Evolutionary conservation across 1,284 basidiomycete species (phyloP), one percentile per base, ranked within the genome.

Genomic region (Austropuccinia psidii): DNA sequence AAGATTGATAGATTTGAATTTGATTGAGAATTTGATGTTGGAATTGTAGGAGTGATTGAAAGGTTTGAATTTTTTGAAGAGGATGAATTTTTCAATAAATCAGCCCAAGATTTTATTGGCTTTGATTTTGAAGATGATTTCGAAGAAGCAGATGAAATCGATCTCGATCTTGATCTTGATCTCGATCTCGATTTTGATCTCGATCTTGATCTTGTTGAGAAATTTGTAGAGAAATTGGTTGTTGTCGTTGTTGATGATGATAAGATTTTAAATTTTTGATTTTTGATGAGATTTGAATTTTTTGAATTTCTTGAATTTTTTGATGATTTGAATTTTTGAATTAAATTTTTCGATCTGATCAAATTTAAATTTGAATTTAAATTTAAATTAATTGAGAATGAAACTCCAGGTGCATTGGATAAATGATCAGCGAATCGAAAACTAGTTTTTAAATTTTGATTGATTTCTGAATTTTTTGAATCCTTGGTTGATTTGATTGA

Each of bases 1-100:
- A 67, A 39, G 60, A 76, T 65, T 55, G 76, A 50, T 39, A 81
- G 82, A 0, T 83, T 79, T 0, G 83, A 78, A 19, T 85, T 81
- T 17, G 84, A 80, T 4, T 80, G 75, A 4, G 81, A 77, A n/a
- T 80, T 78, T 8, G n/a, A 17, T 29, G n/a, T 8, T 21, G 7
- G n/a, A 29, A 29, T 21, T 17, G n/a, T 4, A 17, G 4, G 52
- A 27, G 17, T 4, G 52, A 8, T 55, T 27, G 52, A 55, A 4
- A 29, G 52, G 17, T 29, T 21, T 17, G 52, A 27, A 15, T 79
- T 79, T 6, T 79, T 78, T 27, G 80, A 79, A 80, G 78, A 80
- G 78, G n/a, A n/a, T n/a, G n/a, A n/a, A n/a, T n/a, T n/a, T n/a
- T n/a, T n/a, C 86, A 83, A 47, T 33, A 66, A 35, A 52, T 66